Conservation (phyloP, 345 rosid genomes). For the Erodium maritimum region DNA sequence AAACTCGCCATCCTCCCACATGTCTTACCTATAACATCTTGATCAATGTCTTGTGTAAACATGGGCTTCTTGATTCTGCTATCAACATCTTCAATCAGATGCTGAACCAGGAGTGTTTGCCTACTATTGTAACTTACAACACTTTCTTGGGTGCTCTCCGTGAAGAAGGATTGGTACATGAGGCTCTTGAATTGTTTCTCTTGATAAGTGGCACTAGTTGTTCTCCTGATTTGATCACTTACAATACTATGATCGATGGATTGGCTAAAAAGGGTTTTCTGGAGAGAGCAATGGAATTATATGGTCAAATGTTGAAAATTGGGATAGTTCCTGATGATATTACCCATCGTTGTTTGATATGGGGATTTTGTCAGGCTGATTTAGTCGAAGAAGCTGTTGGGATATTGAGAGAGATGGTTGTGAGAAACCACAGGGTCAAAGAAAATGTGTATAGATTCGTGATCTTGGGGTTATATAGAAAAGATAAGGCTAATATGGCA, state of each 20-base stretch:
- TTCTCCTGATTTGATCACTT: slow-evolving; percentile 58
- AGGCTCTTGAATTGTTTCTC: slow-evolving; percentile 45
- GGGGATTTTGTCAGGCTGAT: slow-evolving; percentile 51
- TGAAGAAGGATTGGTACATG: slow-evolving; percentile 54
- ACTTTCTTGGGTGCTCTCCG: slow-evolving; percentile 56
- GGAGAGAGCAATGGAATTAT: slow-evolving; percentile 42
- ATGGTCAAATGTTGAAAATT: slow-evolving; percentile 37
- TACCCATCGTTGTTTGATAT: slow-evolving; percentile 49
- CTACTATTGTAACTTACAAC: slow-evolving; percentile 76
- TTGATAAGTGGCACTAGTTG: slow-evolving; percentile 31
- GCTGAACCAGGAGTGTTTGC: slow-evolving; percentile 34
- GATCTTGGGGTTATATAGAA: slow-evolving; percentile 48
- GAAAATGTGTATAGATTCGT: slow-evolving; percentile 36
- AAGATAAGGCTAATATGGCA: slow-evolving; percentile 49
- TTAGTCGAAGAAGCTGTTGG: slow-evolving; percentile 43
- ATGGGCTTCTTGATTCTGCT: slow-evolving; percentile 54
- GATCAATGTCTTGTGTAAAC: slow-evolving; percentile 71
- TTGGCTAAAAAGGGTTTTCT: slow-evolving; percentile 38
- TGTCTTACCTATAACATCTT: slow-evolving; percentile 70
- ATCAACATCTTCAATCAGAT: slow-evolving; percentile 49
- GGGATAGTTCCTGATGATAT: slow-evolving; percentile 66
- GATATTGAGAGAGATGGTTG: slow-evolving; percentile 43
- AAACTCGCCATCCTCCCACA: slow-evolving; percentile 36
- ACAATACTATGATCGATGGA: slow-evolving; percentile 65
- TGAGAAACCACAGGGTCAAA: slow-evolving; percentile 35